Conservation (phyloP, 495 filamentous ascomycete species). For the Pseudomonodictys pantanalensis region DNA sequence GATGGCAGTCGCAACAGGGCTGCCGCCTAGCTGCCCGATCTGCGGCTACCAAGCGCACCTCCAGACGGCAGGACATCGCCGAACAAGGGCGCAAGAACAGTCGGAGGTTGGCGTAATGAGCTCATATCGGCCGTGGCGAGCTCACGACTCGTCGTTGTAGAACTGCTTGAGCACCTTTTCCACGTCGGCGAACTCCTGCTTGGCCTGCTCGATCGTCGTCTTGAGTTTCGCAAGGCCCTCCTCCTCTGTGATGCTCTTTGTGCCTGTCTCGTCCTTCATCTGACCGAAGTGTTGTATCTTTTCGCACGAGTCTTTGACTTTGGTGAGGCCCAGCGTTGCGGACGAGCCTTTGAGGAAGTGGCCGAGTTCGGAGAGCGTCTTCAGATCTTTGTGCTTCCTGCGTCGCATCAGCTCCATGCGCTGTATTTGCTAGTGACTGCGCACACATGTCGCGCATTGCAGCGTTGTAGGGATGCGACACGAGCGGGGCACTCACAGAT, state of each 20-base stretch:
- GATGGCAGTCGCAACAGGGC: too few relatives aligned
- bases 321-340: constrained; percentile 86
- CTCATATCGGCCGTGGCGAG: neutral
- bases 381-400: constrained; percentile 65
- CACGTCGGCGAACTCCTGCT: constrained; percentile 73
- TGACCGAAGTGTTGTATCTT: constrained; percentile 93
- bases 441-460: neutral
- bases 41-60: too few relatives aligned
- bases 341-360: constrained; percentile 99
- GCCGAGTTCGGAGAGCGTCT: constrained; percentile 73
- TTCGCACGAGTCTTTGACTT: constrained; percentile 90
- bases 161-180: constrained; percentile 69
- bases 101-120: too few relatives aligned
- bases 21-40: too few relatives aligned
- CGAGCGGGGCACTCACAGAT: constrained; percentile 58
- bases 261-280: constrained; percentile 73
- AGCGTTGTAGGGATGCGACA: neutral
- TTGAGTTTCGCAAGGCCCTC: constrained; percentile 62
- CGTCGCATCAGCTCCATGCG: neutral
- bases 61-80: too few relatives aligned
- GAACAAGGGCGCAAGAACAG: too few relatives aligned
- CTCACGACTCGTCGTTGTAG: constrained; percentile 52
- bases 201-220: constrained; percentile 66
- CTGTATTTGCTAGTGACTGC: neutral
- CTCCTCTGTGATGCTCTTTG: constrained; percentile 58